phyloP scores from a whole-genome alignment of 345 rosid genomes.

The Tarenaya hassleriana region DNA sequence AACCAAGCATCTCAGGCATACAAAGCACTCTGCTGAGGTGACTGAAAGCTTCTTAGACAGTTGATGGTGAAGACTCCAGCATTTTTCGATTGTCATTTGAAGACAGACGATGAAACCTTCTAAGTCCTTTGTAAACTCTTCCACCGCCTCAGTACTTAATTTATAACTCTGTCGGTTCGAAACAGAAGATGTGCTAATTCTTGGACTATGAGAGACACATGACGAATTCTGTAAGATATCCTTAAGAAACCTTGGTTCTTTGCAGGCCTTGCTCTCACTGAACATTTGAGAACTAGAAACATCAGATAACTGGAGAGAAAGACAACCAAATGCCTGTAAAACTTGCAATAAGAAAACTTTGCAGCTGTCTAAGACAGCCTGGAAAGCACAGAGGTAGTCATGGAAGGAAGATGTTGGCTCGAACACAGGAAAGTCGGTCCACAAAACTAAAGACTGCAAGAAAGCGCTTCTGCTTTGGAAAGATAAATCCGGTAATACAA shows the following conservation, averaged over 20 bases:
- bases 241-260: conserved; percentile 42
- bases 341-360: conserved; percentile 41
- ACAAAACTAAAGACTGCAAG: conserved; percentile 47
- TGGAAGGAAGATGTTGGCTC: conserved; percentile 56
- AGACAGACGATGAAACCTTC: conserved; percentile 45
- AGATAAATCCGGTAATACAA: conserved; percentile 57
- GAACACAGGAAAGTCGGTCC: conserved; percentile 55
- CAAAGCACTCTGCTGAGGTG: conserved; percentile 49
- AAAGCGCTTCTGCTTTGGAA: conserved; percentile 41
- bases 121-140: conserved; percentile 43
- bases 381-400: conserved; percentile 69
- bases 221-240: conserved; percentile 28
- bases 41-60: conserved; percentile 50
- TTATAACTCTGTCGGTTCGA: conserved; percentile 21
- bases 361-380: conserved; percentile 50
- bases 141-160: conserved; percentile 44
- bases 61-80: conserved; percentile 60
- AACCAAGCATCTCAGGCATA: conserved; percentile 49
- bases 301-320: conserved; percentile 37
- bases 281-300: conserved; percentile 23
- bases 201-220: conserved; percentile 30
- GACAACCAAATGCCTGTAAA: conserved; percentile 33
- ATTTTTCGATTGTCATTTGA: conserved; percentile 44
- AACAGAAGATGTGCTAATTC: conserved; percentile 20
- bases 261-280: conserved; percentile 26